Base-by-base conservation (phyloP, 106 monocot genomes). In the Acanthochlamys bracteata region DNA sequence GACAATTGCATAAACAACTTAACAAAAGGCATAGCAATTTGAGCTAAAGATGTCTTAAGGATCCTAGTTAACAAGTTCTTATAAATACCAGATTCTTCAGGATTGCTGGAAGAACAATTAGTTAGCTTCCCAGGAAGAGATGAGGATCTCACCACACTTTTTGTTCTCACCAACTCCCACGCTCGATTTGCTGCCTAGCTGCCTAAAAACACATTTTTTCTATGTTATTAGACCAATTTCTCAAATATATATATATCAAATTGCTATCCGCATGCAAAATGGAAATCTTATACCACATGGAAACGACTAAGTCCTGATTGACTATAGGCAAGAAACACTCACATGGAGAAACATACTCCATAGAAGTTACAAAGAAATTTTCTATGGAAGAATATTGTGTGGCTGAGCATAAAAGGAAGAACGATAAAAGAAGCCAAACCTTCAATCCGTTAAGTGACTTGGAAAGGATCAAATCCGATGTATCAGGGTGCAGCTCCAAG, bases 51-150 rank as follows among this genome's bases (percentile, higher is more conserved):
- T 33, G 4, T 33, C 6, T 33, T 6, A 33, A 33, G 33, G 33
- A 3, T 33, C 6, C 33, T 3, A 33, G 33, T 33, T 33, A 3
- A 33, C 33, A 33, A 33, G 33, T 33, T 3, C 33, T 33, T 33
- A 53, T 9, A 73, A 1, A 60, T 72, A 98, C 96, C 96, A 71
- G 81, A 98, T 81, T 91, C 91, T 76, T 78, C 96, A 73, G 96
- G 96, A 75, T 83, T 68, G 41, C 80, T 73, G 41, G 78, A 59
- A 59, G 96, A 91, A 77, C 96, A 98, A 66, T 98, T 91, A 59
- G 96, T 91, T 27, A 98, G 67, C 69, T 98, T 98, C 21, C 96
- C 96, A 47, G 96, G 96, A 75, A 98, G 91, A 65, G 96, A 88
- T 77, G 96, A 98, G 62, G 91, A 98, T 70, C 78, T 91, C 39